Conservation (phyloP, 1,139 yeast species). For the Lodderomyces parapsilosis region DNA sequence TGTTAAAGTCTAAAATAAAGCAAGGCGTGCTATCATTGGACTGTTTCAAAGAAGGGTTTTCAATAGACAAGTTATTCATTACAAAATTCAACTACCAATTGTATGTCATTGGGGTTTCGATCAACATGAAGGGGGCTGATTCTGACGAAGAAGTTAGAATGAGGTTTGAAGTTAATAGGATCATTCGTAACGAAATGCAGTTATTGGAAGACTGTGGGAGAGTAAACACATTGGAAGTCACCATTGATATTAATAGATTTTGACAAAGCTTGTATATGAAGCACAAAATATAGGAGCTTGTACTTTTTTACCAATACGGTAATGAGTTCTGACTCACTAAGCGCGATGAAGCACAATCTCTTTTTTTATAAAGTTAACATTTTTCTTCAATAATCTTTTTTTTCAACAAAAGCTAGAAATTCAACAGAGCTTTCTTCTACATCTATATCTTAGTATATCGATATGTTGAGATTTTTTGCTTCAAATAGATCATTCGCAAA, state of each 20-base stretch:
- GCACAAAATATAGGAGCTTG: not conserved
- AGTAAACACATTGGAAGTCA: constrained; percentile 48
- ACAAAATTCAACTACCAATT: constrained; percentile 63
- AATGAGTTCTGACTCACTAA: constrained; percentile 1
- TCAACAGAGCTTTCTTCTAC: not conserved
- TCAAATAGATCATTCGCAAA: not conserved
- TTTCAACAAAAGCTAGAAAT: no score
- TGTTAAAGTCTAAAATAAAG: constrained; percentile 32
- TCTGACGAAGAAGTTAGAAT: constrained; percentile 64
- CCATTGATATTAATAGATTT: constrained; percentile 57
- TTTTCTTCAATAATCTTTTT: not conserved
- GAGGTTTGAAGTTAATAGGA: constrained; percentile 51
- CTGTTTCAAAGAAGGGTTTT: constrained; percentile 49
- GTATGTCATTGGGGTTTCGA: constrained; percentile 53
- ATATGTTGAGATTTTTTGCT: constrained; percentile 3
- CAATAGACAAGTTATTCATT: constrained; percentile 49
- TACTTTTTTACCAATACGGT: not conserved
- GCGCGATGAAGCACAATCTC: not conserved
- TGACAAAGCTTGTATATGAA: no score
- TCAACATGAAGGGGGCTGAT: constrained; percentile 66
- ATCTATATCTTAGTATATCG: no score
- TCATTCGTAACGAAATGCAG: constrained; percentile 36
- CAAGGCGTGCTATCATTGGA: constrained; percentile 45
- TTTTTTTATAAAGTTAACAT: not conserved
- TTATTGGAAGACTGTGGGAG: constrained; percentile 24